Evolutionary conservation across 192 early-diverging fungal genomes (phyloP).

Genomic region (Umbelopsis vinacea): DNA sequence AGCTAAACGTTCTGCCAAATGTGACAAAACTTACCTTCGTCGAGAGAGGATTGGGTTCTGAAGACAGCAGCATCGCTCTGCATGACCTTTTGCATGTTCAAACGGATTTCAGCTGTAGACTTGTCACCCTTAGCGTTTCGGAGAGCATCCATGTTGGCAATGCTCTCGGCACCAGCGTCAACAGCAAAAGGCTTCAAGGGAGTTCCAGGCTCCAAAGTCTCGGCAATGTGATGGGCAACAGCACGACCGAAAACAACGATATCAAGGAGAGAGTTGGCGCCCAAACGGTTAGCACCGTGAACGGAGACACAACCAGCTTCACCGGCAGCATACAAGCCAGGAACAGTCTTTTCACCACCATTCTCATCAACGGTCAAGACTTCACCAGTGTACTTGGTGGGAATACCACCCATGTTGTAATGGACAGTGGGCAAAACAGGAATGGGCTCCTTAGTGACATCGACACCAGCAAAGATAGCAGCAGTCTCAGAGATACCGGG

Average conservation of each 20-base stretch:
- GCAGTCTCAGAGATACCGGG: slow-evolving; percentile 99
- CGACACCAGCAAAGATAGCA: slow-evolving; percentile 97
- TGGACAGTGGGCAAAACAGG: slow-evolving; percentile 98
- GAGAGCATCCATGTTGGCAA: slow-evolving; percentile 95
- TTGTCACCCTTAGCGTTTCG: slow-evolving; percentile 82
- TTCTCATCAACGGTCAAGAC: slow-evolving; percentile 80
- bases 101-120: slow-evolving; percentile 83
- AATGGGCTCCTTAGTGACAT: slow-evolving; percentile 99
- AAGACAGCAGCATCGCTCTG: slow-evolving; percentile 98
- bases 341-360: slow-evolving; percentile 91
- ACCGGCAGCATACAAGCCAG: slow-evolving; percentile 97
- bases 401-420: slow-evolving; percentile 99
- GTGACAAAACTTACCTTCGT: slow-evolving; percentile 61
- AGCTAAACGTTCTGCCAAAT: not conserved
- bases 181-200: slow-evolving; percentile 82
- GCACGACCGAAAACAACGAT: slow-evolving; percentile 99
- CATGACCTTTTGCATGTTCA: slow-evolving; percentile 99
- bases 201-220: slow-evolving; percentile 86
- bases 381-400: slow-evolving; percentile 96
- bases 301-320: slow-evolving; percentile 98
- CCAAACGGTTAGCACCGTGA: slow-evolving; percentile 97
- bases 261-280: slow-evolving; percentile 97
- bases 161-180: slow-evolving; percentile 85
- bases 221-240: slow-evolving; percentile 90
- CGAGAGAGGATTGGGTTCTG: slow-evolving; percentile 85